A percentile compares a stretch with the other conserved stretches of the same genome.
phyloP scores from a whole-genome alignment of 805 yeast genomes.

The Limtongia smithiae region DNA sequence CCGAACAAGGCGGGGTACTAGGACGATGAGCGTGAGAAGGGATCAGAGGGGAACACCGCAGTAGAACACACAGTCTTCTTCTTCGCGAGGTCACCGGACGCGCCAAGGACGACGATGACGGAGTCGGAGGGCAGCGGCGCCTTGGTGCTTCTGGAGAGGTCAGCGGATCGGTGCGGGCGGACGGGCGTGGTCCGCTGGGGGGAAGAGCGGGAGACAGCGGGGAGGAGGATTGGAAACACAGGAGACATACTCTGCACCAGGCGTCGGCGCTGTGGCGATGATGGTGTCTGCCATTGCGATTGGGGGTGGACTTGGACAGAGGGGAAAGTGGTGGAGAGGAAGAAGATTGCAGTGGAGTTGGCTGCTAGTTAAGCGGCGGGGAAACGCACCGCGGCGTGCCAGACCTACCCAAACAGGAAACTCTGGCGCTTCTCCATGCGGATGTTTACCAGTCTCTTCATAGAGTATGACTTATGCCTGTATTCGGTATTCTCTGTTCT shows the following conservation, averaged over 20 bases:
- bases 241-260: constrained; percentile 15
- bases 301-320: too few species aligned
- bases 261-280: constrained; percentile 7
- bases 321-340: constrained; percentile 1
- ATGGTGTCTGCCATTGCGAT: constrained; percentile 26
- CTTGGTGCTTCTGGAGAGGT: constrained; percentile 4
- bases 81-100: constrained; percentile 92
- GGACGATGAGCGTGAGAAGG: too few species aligned
- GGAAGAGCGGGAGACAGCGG: not conserved
- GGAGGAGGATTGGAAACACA: not conserved
- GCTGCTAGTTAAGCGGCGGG: too few species aligned
- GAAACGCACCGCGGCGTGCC: too few species aligned
- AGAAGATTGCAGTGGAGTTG: not conserved
- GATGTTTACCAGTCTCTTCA: too few species aligned
- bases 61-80: constrained; percentile 85
- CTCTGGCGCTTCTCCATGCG: too few species aligned
- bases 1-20: constrained; percentile 45
- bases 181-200: constrained; percentile 1
- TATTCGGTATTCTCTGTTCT: too few species aligned
- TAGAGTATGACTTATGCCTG: too few species aligned
- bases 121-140: constrained; percentile 47
- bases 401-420: too few species aligned
- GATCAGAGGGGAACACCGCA: too few species aligned
- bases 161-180: not conserved
- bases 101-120: constrained; percentile 81